Evolutionary conservation across 2,329 filamentous ascomycete genomes (phyloP).

Genomic region (Microcera coccophila): DNA sequence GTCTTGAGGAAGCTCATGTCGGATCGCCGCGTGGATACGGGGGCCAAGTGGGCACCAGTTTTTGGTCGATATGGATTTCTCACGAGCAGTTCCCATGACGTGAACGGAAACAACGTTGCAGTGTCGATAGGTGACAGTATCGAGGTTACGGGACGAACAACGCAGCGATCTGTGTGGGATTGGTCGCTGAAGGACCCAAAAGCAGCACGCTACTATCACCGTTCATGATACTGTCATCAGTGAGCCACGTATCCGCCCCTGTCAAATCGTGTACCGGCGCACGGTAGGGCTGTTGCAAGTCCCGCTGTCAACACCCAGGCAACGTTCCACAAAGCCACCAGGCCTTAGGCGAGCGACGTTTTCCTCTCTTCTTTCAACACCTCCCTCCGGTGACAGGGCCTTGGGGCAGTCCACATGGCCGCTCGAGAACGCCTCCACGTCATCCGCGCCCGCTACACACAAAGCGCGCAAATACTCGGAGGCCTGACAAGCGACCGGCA

Average conservation of each 20-base stretch:
- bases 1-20: conserved; percentile 67
- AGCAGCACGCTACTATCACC: conserved; percentile 25
- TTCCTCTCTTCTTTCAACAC: no score
- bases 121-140: conserved; percentile 46
- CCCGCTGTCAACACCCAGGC: neutral
- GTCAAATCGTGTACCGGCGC: neutral
- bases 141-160: conserved; percentile 45
- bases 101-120: neutral
- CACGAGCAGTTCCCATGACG: conserved; percentile 17
- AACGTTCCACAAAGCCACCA: neutral
- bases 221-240: neutral
- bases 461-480: neutral
- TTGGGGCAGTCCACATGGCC: neutral
- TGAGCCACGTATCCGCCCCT: no score
- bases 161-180: conserved; percentile 51
- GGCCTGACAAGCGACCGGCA: neutral
- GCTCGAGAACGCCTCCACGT: neutral
- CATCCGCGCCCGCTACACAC: neutral
- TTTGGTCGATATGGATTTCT: conserved; percentile 73
- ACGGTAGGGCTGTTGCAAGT: neutral
- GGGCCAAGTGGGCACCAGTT: conserved; percentile 62
- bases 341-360: neutral
- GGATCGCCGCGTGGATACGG: conserved; percentile 67
- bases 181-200: conserved; percentile 39
- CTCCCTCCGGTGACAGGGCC: neutral